Evolutionary conservation across 352 stramenopile genomes (phyloP).

Genomic region (Elongisporangium senticosum): DNA sequence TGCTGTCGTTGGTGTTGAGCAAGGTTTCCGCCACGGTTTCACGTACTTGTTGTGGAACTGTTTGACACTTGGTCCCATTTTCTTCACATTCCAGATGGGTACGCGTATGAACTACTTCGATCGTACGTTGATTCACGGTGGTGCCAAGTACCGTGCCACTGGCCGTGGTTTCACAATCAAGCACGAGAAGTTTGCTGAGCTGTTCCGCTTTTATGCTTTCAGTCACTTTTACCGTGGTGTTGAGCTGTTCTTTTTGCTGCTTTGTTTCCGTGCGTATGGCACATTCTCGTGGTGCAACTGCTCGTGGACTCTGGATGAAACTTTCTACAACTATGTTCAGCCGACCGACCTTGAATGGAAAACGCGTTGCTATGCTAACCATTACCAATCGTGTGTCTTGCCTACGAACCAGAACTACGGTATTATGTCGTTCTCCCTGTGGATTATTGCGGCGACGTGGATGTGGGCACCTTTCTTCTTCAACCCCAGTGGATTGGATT

Average conservation of each 20-base stretch:
- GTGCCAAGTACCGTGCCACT: conserved; percentile 97
- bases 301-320: conserved; percentile 61
- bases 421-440: conserved; percentile 96
- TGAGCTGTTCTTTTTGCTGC: conserved; percentile 86
- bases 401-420: conserved; percentile 97
- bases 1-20: conserved; percentile 95
- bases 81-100: conserved; percentile 99
- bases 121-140: conserved; percentile 96
- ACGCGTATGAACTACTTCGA: conserved; percentile 98
- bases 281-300: conserved; percentile 92
- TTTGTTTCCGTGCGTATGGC: conserved; percentile 87
- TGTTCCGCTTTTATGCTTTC: conserved; percentile 97
- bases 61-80: conserved; percentile 96
- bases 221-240: conserved; percentile 98
- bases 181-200: conserved; percentile 96
- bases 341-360: conserved; percentile 73
- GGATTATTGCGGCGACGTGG: conserved; percentile 90
- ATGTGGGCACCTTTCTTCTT: conserved; percentile 90
- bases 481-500: conserved; percentile 97
- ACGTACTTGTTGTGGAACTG: conserved; percentile 93
- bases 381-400: conserved; percentile 88
- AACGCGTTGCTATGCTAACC: conserved; percentile 68
- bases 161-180: conserved; percentile 98
- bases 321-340: conserved; percentile 75
- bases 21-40: conserved; percentile 92